These are phyloP conservation scores for Neophaeococcomyces mojaviensis DNA, from an alignment of 2,329 filamentous ascomycete genomes.

Conservation along the genomic window DNA sequence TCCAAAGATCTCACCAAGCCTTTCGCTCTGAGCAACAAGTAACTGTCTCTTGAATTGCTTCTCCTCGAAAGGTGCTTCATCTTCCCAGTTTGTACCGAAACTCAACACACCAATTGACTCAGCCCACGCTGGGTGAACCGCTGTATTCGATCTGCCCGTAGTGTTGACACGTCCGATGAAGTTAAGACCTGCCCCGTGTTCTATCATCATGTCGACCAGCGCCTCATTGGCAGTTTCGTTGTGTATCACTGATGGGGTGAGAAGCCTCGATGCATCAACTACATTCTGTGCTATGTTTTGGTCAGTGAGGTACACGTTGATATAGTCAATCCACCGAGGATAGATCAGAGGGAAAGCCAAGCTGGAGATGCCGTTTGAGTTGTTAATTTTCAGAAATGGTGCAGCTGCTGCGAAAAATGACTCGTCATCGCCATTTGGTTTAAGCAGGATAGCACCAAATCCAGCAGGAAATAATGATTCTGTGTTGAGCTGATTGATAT, in stretches of 20 bases:
- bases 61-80: constrained; percentile 22
- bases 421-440: constrained; percentile 25
- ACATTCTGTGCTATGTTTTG: constrained; percentile 29
- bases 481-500: constrained; percentile 5
- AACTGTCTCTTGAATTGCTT: constrained; percentile 21
- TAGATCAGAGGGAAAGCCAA: constrained; percentile 20
- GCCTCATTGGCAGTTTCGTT: constrained; percentile 19
- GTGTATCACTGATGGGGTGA: constrained; percentile 23
- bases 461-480: constrained; percentile 6
- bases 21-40: constrained; percentile 24
- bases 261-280: constrained; percentile 26
- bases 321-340: constrained; percentile 26
- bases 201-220: constrained; percentile 24
- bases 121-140: constrained; percentile 25
- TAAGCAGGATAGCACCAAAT: constrained; percentile 28
- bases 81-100: constrained; percentile 25
- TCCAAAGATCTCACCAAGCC: constrained; percentile 24
- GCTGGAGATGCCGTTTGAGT: constrained; percentile 19
- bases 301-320: constrained; percentile 24
- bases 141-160: constrained; percentile 24
- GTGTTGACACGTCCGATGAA: constrained; percentile 28
- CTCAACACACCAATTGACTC: constrained; percentile 24
- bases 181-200: constrained; percentile 26
- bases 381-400: constrained; percentile 19
- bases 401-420: constrained; percentile 19